Percentiles rank a stretch among this genome's conserved stretches.
Evolutionary conservation across 2,329 filamentous ascomycete genomes (phyloP).

Genomic region (Ustilaginoidea virens): DNA sequence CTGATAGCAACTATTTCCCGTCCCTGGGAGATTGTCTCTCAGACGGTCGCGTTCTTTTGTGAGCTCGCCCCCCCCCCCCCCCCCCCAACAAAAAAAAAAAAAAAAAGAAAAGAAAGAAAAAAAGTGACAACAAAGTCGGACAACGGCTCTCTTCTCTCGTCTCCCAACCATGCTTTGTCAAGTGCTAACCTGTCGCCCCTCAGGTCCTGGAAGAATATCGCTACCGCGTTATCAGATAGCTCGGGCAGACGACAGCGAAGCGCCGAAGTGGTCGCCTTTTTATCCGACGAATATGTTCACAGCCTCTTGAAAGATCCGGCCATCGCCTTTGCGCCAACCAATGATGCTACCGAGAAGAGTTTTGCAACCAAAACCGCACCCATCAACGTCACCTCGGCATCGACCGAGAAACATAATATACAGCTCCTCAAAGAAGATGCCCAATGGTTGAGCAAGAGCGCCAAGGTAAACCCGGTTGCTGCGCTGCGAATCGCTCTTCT

Average conservation of each 20-base stretch:
- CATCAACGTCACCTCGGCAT: slow-evolving; percentile 62
- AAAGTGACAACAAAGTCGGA: too few relatives aligned
- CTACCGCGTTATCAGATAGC: slow-evolving; percentile 38
- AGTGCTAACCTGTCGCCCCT: slow-evolving; percentile 6
- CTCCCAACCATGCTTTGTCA: neutral
- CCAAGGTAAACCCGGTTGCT: slow-evolving; percentile 63
- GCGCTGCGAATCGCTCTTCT: slow-evolving; percentile 67
- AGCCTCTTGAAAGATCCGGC: slow-evolving; percentile 53
- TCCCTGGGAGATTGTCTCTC: slow-evolving; percentile 73
- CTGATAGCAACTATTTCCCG: slow-evolving; percentile 63
- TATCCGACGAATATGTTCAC: slow-evolving; percentile 53
- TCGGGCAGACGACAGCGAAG: slow-evolving; percentile 38
- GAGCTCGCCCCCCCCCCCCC: slow-evolving; percentile 22
- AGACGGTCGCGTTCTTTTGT: slow-evolving; percentile 70
- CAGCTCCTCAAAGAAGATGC: slow-evolving; percentile 73
- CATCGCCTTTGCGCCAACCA: slow-evolving; percentile 49
- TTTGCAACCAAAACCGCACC: slow-evolving; percentile 79
- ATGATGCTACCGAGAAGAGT: slow-evolving; percentile 46
- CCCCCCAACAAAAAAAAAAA: too few relatives aligned
- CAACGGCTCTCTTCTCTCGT: neutral
- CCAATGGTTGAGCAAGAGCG: slow-evolving; percentile 68
- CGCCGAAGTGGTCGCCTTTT: slow-evolving; percentile 47
- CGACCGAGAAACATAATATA: slow-evolving; percentile 54
- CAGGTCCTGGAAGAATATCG: slow-evolving; percentile 48
- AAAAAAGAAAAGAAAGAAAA: too few relatives aligned